Evolutionary conservation across 2,329 filamentous ascomycete species (phyloP).

Genomic region (Helminthosporium solani): DNA sequence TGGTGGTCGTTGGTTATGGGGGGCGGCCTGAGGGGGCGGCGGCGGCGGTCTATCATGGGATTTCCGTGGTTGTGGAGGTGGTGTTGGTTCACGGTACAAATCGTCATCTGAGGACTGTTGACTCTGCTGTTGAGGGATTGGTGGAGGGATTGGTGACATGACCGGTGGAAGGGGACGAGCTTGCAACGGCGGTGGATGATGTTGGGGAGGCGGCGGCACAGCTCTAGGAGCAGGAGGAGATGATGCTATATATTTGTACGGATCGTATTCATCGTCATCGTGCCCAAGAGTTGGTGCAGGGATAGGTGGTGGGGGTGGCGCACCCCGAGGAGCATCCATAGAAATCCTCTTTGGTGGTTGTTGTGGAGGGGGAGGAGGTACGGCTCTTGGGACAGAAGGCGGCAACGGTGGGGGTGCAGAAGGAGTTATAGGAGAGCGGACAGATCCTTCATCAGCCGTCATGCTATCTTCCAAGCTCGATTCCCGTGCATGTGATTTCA

Average conservation of each 20-base stretch:
- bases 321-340: slow-evolving; percentile 67
- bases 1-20: slow-evolving; percentile 36
- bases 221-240: slow-evolving; percentile 33
- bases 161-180: slow-evolving; percentile 34
- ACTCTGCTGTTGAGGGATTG: slow-evolving; percentile 28
- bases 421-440: slow-evolving; percentile 43
- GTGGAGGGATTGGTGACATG: slow-evolving; percentile 38
- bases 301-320: slow-evolving; percentile 65
- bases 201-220: slow-evolving; percentile 34
- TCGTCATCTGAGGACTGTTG: slow-evolving; percentile 38
- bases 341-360: slow-evolving; percentile 61
- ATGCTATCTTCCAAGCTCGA: slow-evolving; percentile 70
- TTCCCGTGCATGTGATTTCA: slow-evolving; percentile 78
- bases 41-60: slow-evolving; percentile 39
- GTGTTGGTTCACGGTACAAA: slow-evolving; percentile 34
- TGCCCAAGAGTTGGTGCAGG: slow-evolving; percentile 58
- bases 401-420: slow-evolving; percentile 38
- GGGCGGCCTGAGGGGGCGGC: slow-evolving; percentile 39
- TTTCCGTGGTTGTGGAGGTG: slow-evolving; percentile 28
- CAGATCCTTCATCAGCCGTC: slow-evolving; percentile 52
- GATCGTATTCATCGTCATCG: slow-evolving; percentile 68
- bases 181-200: slow-evolving; percentile 35
- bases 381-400: slow-evolving; percentile 43
- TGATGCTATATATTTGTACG: slow-evolving; percentile 55
- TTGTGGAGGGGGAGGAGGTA: slow-evolving; percentile 58